These are phyloP conservation scores for Fonsecaea nubica DNA, from an alignment of 2,329 filamentous ascomycete genomes.

Conservation along the genomic window DNA sequence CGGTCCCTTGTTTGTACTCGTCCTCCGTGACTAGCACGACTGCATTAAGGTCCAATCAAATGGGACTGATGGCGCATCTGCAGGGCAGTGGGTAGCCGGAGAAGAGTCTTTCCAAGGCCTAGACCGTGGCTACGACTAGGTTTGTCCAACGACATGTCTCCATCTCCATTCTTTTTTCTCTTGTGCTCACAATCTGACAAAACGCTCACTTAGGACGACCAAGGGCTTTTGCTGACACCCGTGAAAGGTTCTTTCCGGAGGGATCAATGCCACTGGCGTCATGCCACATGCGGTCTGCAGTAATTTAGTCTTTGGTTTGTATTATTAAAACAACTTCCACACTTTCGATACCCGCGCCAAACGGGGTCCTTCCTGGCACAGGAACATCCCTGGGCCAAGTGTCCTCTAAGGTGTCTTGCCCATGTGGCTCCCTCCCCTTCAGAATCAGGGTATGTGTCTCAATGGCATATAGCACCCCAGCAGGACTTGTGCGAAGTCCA, in stretches of 20 bases:
- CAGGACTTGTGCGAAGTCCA: background rate
- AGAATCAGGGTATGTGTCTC: background rate
- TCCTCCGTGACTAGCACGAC: background rate
- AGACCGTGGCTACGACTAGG: slow-evolving; percentile 7
- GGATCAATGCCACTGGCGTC: slow-evolving; percentile 16
- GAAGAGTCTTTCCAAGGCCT: slow-evolving; percentile 16
- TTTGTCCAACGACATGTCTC: slow-evolving; percentile 17
- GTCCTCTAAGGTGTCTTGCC: no score
- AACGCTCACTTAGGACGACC: background rate
- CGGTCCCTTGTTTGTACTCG: background rate
- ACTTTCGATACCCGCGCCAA: background rate
- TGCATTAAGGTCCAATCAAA: background rate
- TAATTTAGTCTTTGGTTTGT: slow-evolving; percentile 2
- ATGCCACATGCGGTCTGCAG: slow-evolving; percentile 10
- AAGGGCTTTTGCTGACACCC: slow-evolving; percentile 9
- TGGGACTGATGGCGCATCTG: background rate
- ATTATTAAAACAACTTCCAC: slow-evolving; percentile 9
- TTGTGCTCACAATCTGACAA: slow-evolving; percentile 6
- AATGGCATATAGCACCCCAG: background rate
- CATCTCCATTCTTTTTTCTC: slow-evolving; percentile 4
- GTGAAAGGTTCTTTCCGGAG: background rate
- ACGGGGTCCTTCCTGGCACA: background rate
- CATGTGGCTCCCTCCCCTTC: background rate
- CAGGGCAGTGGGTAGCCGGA: background rate
- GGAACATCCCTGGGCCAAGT: background rate